Conservation (phyloP, 2,329 filamentous ascomycete genomes). For the Setomelanomma holmii region DNA sequence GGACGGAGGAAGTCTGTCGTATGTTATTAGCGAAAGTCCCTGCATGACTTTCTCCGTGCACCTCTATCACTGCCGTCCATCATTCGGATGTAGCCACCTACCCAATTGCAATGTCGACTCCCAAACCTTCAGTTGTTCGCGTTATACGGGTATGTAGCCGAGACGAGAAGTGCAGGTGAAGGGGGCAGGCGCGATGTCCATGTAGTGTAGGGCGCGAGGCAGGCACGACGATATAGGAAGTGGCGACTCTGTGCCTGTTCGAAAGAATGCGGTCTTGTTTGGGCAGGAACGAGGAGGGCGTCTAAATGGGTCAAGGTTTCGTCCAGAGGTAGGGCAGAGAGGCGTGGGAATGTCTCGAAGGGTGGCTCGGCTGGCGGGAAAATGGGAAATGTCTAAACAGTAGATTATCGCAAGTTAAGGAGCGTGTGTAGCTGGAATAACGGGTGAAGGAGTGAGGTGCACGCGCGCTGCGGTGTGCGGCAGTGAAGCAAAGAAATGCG, state of each 20-base stretch:
- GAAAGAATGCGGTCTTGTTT: conserved; percentile 10
- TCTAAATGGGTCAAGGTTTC: conserved; percentile 1
- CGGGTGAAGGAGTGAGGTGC: conserved; percentile 25
- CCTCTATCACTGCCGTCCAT: conserved; percentile 4
- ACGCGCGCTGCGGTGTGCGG: conserved; percentile 30
- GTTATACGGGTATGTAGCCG: conserved; percentile 4
- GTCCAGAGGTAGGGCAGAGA: not conserved
- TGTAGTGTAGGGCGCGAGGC: conserved; percentile 26
- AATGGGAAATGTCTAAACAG: conserved; percentile 22
- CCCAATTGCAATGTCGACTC: not conserved
- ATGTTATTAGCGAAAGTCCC: conserved; percentile 21
- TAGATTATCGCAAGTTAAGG: conserved; percentile 28
- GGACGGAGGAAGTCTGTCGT: conserved; percentile 20
- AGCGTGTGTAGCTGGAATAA: conserved; percentile 28
- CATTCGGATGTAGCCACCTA: conserved; percentile 7
- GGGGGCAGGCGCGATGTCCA: conserved; percentile 34
- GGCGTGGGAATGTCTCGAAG: conserved; percentile 7
- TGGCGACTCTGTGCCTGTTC: not conserved
- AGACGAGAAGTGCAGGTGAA: no score
- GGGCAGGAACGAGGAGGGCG: conserved; percentile 1
- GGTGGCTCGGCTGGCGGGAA: conserved; percentile 19
- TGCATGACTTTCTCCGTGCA: conserved; percentile 12
- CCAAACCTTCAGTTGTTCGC: conserved; percentile 2
- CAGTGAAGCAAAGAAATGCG: conserved; percentile 24
- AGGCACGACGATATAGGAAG: conserved; percentile 2